Base-by-base conservation (phyloP, 2,329 filamentous ascomycete genomes). In the Claviceps paspali region DNA sequence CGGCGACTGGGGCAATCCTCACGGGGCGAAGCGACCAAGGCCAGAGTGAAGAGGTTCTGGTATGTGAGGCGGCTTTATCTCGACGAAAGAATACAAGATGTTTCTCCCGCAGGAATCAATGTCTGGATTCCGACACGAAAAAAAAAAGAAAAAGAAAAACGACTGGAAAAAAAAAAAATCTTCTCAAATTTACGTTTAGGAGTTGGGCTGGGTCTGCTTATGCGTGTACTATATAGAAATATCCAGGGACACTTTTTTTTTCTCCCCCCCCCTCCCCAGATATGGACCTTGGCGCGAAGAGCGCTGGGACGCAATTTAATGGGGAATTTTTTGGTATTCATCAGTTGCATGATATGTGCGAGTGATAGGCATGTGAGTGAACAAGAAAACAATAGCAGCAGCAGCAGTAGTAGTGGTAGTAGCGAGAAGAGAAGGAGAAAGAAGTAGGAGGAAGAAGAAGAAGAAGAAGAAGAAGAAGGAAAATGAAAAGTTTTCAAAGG, bases 21-120 rank as follows among this genome's bases (percentile, higher is more conserved):
- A 88, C 47, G 82, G 82, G 22, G 76, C 78, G 3, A 91, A 91
- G 62, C 69, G 83, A 46, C 79, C 81, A 46, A 72, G 83, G 44
- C 81, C 82, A 42, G 83, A 87, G 53, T 70, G 64, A 56, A 26
- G 28, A 33, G 34, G 27, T 34, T 11, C 19, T 14, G 29, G 38
- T 37, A 14, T 7, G 19, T 19, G 15, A 39, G 23, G 26, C 12
- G 6, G 23, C 15, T 10, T 17, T 33, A 5, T 19, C 12, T 17
- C 19, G 10, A 12, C 6, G 6, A 15, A 6, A 14, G 10, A 17
- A 29, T 4, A 10, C 8, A 18, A 14, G 14, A 10, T 12, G 15
- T 17, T 15, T 26, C 28, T 31, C 19, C 26, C 6, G 29, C 6
- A 29, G 12, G 11, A 17, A 7, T 6, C 9, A 23, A 24, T 14